phyloP scores from a whole-genome alignment of 768 basidiomycete species.

The Lactarius sp. region DNA sequence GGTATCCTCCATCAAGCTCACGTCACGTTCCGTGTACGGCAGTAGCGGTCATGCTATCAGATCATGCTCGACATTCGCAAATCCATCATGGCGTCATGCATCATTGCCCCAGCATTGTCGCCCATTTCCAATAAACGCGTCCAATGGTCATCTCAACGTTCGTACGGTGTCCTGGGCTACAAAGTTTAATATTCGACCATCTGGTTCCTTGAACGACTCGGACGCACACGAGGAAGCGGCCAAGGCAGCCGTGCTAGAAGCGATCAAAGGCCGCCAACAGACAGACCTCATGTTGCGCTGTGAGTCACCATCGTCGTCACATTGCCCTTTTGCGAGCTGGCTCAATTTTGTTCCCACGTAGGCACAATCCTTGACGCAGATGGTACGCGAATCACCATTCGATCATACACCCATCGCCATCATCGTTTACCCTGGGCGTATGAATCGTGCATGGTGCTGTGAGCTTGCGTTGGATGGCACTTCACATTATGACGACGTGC shows the following conservation, averaged over 20 bases:
- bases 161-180: constrained; percentile 32
- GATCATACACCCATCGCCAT: constrained; percentile 9
- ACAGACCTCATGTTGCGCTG: constrained; percentile 89
- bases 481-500: constrained; percentile 7
- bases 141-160: constrained; percentile 3
- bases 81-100: constrained; percentile 18
- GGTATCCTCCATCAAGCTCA: constrained; percentile 5
- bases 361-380: constrained; percentile 85
- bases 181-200: constrained; percentile 26
- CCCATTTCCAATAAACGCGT: not conserved
- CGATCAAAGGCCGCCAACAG: constrained; percentile 82
- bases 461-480: constrained; percentile 3
- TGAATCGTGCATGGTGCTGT: constrained; percentile 29
- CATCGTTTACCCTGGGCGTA: constrained; percentile 13
- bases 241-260: constrained; percentile 70
- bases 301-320: constrained; percentile 41
- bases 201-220: constrained; percentile 24
- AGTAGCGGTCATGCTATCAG: constrained; percentile 8
- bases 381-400: constrained; percentile 40
- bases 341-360: constrained; percentile 31
- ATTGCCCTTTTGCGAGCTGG: constrained; percentile 26
- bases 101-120: constrained; percentile 10
- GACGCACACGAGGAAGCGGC: constrained; percentile 60
- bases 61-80: constrained; percentile 12
- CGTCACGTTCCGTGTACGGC: constrained; percentile 11